Percentiles rank a stretch among this genome's conserved stretches.
Conservation (phyloP, 1,284 basidiomycete species). For the Bjerkandera adusta region DNA sequence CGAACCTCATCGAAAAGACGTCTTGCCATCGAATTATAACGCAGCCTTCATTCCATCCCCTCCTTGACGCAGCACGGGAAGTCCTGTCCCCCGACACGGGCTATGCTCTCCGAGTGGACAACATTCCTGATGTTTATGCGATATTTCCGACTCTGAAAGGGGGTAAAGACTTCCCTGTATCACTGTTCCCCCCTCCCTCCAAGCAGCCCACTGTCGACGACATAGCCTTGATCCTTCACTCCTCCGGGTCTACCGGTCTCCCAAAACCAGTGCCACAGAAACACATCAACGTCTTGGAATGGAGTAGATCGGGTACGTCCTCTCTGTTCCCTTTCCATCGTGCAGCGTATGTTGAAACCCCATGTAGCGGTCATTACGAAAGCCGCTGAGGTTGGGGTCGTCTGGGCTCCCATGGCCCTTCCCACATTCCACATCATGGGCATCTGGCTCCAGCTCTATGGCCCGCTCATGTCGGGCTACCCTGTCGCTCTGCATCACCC, state of each 20-base stretch:
- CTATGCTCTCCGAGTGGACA: too few species aligned
- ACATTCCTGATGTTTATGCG: too few species aligned
- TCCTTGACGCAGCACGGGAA: too few species aligned
- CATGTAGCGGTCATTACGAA: constrained; percentile 1
- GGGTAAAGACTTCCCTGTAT: too few species aligned
- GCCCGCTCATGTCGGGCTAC: constrained; percentile 6
- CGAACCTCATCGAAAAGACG: constrained; percentile 26
- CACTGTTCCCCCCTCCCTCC: neutral
- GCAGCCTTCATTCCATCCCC: neutral
- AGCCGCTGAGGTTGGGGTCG: neutral
- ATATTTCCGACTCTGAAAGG: too few species aligned
- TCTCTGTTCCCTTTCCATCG: too few species aligned
- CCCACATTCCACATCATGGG: constrained; percentile 22
- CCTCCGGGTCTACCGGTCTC: constrained; percentile 16
- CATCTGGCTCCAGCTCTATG: constrained; percentile 16
- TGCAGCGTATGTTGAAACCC: constrained; percentile 1
- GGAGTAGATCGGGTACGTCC: neutral
- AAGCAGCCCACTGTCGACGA: constrained; percentile 5
- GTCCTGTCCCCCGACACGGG: too few species aligned
- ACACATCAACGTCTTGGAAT: neutral
- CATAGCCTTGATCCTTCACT: constrained; percentile 11
- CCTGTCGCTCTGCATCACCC: constrained; percentile 15
- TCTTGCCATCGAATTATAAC: constrained; percentile 17
- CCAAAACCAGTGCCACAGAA: constrained; percentile 25
- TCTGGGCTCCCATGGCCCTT: constrained; percentile 12